Evolutionary conservation across 129 eudicot genomes (phyloP), one percentile per base, ranked within the genome.

Genomic region (Flaveria linearis): DNA sequence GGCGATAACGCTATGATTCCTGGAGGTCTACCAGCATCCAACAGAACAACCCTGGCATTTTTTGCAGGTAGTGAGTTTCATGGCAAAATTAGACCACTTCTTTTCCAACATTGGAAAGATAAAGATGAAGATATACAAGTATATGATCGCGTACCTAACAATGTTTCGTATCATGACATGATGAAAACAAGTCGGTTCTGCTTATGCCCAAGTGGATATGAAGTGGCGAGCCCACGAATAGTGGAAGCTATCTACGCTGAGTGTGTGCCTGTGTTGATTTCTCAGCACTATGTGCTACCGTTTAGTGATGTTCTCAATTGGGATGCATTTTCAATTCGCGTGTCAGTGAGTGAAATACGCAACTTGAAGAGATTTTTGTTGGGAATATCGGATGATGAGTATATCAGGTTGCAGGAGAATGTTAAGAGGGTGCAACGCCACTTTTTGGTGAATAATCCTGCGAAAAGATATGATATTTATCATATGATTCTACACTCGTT

Each of bases 171-270:
- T 45, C 25, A 75, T 46, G 83, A 82, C 53, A 91, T 88, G 93
- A 85, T 93, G 97, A 86, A 73, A 65, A 85, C 74, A 47, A 91
- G 93, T 87, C 83, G 82, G 74, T 93, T 39, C 57, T 93, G 98
- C 71, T 15, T 93, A 51, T 93, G 98, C 42, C 97, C 98, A 6
- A 93, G 98, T 75, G 98, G 98, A 23, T 79, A 36, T 49, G 98
- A 93, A 80, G 97, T 89, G 15, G 96, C 97, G 12, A 91, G 92
- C 47, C 97, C 96, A 1, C 78, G 97, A 56, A 76, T 89, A 51
- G 89, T 82, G 14, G 97, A 91, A 81, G 96, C 97, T 0, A 84
- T 91, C 18, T 89, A 89, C 18, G 89, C 92, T 17, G 92, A 85
- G 25, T 91, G 97, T 71, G 92, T 91, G 82, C 97, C 97, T 0